Evolutionary conservation across 371 early-diverging fungal species (phyloP), one percentile per base, ranked within the genome.

Genomic region (Choanephora cucurbitarum): DNA sequence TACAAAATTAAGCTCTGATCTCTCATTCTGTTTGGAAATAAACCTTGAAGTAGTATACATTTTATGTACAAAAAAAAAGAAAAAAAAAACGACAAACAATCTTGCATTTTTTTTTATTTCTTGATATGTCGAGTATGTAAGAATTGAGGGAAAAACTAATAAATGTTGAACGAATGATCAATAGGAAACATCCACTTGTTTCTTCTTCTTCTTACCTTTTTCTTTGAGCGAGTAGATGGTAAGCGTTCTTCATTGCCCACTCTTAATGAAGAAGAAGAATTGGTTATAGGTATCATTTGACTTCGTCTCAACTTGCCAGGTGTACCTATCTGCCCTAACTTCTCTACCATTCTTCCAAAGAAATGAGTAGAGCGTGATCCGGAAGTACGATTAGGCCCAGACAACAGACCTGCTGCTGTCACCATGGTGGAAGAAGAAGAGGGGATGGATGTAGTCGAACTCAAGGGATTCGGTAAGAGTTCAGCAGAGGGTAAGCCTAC

Each of bases 271-370:
- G 28, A 22, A 1, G 44, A 49, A 37, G 50, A 43, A 18, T n/a
- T 41, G 21, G 37, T 32, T 22, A 37, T 33, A 24, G 49, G 21
- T 32, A 28, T 31, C 44, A 57, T 52, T 17, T 45, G 48, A 4
- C 33, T 49, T 44, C 44, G 21, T 24, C 49, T 42, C 18, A 22
- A 28, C 17, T 28, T 49, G 13, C 45, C 51, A 18, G 57, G 63
- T 15, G 58, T 53, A 15, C 63, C 54, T 8, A 62, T 57, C n/a
- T 62, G 57, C 1, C 63, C 54, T 9, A 62, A 32, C 44, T 57
- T 57, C 17, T 57, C 63, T 10, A 57, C 63, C 31, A 62, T 49
- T 33, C 43, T 62, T 3, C 53, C 63, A 53, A 62, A 62, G 17
- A 62, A 57, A 23, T 47, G 28, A 22, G 40, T 44, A 1, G 58